A percentile compares a stretch with the other conserved stretches of the same genome.
Evolutionary conservation across 2,329 filamentous ascomycete species (phyloP).

Genomic region (Fusarium dlaminii): DNA sequence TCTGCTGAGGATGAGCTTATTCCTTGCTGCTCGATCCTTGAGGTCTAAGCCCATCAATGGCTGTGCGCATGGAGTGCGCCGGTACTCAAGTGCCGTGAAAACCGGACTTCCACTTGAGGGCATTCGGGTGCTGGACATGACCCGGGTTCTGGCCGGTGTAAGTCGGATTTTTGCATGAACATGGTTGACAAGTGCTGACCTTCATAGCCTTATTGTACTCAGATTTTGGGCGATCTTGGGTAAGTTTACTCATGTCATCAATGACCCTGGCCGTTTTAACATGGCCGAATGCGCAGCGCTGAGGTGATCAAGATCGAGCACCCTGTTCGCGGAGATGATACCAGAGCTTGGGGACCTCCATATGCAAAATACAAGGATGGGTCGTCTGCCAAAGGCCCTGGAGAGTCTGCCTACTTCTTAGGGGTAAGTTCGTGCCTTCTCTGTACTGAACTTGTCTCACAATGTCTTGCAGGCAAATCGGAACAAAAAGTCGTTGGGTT

Average conservation of each 20-base stretch:
- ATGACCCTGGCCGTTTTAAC: constrained; percentile 15
- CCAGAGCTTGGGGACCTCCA: constrained; percentile 93
- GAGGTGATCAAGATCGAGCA: constrained; percentile 99
- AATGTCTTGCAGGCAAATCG: constrained; percentile 76
- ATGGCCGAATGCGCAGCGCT: constrained; percentile 64
- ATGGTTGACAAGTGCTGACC: constrained; percentile 15
- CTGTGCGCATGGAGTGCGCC: constrained; percentile 36
- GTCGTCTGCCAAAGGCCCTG: constrained; percentile 71
- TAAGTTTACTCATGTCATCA: constrained; percentile 56
- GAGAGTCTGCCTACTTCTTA: constrained; percentile 95
- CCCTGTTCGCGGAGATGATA: constrained; percentile 90
- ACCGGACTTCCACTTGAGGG: constrained; percentile 76
- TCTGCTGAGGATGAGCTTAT: constrained; percentile 29
- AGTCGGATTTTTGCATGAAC: constrained; percentile 49
- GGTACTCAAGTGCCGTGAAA: constrained; percentile 44
- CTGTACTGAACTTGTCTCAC: constrained; percentile 21
- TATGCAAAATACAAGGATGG: constrained; percentile 80
- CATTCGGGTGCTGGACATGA: constrained; percentile 94
- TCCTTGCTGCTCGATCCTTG: constrained; percentile 27
- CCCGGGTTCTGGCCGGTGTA: constrained; percentile 92
- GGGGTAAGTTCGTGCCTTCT: constrained; percentile 64
- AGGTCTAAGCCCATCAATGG: constrained; percentile 29
- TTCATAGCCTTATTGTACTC: constrained; percentile 89
- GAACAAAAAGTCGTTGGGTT: constrained; percentile 93
- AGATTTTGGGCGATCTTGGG: constrained; percentile 96